A percentile compares a stretch with the other conserved stretches of the same genome.
Conservation (phyloP, 345 rosid species). For the Salix arbutifolia region DNA sequence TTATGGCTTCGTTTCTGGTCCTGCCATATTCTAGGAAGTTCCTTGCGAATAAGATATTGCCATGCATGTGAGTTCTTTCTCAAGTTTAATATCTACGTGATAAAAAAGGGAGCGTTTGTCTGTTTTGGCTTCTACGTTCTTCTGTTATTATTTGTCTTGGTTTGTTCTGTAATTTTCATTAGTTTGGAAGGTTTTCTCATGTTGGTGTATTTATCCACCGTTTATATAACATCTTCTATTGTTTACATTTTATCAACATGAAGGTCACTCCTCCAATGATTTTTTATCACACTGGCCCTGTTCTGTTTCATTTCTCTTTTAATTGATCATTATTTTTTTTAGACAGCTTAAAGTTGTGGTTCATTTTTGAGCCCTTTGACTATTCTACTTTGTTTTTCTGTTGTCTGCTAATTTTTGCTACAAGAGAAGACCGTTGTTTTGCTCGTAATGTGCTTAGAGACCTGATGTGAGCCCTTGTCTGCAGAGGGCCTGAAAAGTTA, state of each 20-base stretch:
- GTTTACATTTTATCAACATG: background rate
- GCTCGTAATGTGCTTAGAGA: background rate
- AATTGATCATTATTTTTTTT: background rate
- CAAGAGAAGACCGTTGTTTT: background rate
- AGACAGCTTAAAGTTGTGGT: background rate
- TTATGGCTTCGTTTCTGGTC: background rate
- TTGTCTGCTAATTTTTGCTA: background rate
- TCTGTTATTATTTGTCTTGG: background rate
- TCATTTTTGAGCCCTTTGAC: background rate
- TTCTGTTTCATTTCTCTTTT: background rate
- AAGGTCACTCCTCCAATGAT: background rate
- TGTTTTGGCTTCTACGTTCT: background rate
- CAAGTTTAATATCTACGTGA: background rate
- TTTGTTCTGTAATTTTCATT: background rate
- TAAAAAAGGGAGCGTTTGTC: background rate
- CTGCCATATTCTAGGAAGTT: background rate
- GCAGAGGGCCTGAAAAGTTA: slow-evolving; percentile 90
- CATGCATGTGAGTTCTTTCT: background rate
- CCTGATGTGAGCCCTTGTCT: slow-evolving; percentile 5
- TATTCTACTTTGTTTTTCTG: background rate
- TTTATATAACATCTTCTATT: background rate
- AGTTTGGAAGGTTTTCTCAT: background rate
- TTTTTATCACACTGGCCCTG: background rate
- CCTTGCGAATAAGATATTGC: background rate
- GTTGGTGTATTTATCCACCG: background rate